Evolutionary conservation across 2,329 filamentous ascomycete species (phyloP), one percentile per base, ranked within the genome.

Genomic region (Fusarium avenaceum): DNA sequence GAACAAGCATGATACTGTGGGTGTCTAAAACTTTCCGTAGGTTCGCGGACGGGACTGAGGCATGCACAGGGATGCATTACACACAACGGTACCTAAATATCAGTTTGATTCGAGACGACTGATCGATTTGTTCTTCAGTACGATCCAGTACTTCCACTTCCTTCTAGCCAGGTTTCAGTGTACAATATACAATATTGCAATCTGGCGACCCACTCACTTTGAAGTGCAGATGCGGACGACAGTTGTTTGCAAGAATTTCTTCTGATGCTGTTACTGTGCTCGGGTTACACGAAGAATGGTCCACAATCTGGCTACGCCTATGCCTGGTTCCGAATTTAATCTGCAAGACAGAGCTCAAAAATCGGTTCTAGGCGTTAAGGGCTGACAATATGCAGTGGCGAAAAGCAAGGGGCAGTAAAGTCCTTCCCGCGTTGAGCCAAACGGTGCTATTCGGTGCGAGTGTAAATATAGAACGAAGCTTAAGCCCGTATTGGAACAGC

Each of bases 381-480:
- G 42, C 33, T 20, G 38, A 22, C 51, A 48, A 24, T 42, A 47
- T 48, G 57, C 42, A 53, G 43, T 50, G 42, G 57, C 50, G 33
- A 69, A 52, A 46, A 38, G 63, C 52, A 66, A 40, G 42, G 51
- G 33, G 22, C 28, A 42, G 40, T 14, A 20, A 38, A 38, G 20
- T 45, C 40, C 19, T 58, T 14, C 55, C 51, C 56, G 19, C n/a
- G 26, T 49, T 51, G 19, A 22, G n/a, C 42, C 47, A 59, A 65
- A 68, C 52, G 33, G 35, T 63, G 39, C 22, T n/a, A 44, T 15
- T 39, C 32, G 40, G 63, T 61, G 59, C 43, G 55, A 47, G 70
- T 54, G 70, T 62, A 68, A 70, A 66, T 63, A 63, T 66, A 63
- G 63, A 62, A 63, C 52, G 15, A 44, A 35, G 44, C 42, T 35